Conservation (phyloP, 2,329 filamentous ascomycete species). For the Ascochyta rabiei region DNA sequence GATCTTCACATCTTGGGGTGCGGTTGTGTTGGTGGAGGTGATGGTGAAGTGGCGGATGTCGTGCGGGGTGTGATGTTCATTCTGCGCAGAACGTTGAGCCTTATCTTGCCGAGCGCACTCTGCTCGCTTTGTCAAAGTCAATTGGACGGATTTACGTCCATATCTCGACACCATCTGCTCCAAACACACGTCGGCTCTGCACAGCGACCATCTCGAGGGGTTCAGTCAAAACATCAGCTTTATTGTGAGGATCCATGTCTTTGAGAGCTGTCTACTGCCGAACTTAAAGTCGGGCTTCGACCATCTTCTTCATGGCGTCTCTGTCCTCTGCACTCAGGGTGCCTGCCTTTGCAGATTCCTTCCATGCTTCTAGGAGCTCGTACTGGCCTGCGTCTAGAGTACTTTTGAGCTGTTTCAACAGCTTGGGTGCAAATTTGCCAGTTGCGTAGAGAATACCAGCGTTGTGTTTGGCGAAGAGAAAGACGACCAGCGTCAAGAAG, state of each 20-base stretch:
- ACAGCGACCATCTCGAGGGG: neutral
- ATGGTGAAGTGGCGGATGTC: conserved; percentile 7
- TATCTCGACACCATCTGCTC: neutral
- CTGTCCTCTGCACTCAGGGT: conserved; percentile 40
- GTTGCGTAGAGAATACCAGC: conserved; percentile 49
- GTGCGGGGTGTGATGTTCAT: conserved; percentile 16
- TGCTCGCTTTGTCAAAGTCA: conserved; percentile 5
- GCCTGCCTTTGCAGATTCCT: conserved; percentile 45
- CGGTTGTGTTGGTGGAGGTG: neutral
- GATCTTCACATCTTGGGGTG: neutral
- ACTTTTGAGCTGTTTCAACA: conserved; percentile 45
- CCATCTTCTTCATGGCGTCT: conserved; percentile 42
- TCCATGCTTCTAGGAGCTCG: conserved; percentile 43
- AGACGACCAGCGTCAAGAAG: conserved; percentile 45
- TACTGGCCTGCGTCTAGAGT: conserved; percentile 30
- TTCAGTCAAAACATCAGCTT: neutral
- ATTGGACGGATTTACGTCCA: conserved; percentile 1
- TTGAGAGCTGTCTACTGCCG: neutral
- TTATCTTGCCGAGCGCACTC: conserved; percentile 9
- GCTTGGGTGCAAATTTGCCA: conserved; percentile 49
- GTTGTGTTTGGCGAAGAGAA: conserved; percentile 39
- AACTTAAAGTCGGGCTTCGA: conserved; percentile 15
- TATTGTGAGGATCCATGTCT: neutral
- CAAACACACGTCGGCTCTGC: neutral
- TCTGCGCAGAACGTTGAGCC: conserved; percentile 1